Evolutionary conservation across 75 land plant genomes (phyloP).

Genomic region (Pinus albicaulis): DNA sequence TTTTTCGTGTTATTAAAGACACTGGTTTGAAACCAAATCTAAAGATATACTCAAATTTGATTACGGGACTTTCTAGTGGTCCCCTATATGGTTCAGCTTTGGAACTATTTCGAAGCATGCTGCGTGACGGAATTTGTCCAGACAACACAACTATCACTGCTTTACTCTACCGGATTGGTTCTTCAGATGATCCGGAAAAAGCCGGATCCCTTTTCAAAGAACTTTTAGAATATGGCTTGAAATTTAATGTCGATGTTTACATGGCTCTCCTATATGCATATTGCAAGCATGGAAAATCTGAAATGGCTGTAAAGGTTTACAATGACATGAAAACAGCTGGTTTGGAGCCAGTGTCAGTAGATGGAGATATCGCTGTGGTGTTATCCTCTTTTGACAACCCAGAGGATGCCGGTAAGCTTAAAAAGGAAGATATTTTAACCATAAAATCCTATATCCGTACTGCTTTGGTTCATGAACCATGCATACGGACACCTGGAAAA

Average conservation of each 20-base stretch:
- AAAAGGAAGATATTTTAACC: background rate
- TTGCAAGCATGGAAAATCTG: background rate
- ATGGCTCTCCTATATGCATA: background rate
- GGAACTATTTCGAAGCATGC: background rate
- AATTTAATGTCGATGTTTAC: background rate
- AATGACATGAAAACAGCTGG: slow-evolving; percentile 1
- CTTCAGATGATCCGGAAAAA: background rate
- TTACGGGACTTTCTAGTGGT: background rate
- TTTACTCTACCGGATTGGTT: background rate
- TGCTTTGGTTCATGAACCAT: background rate
- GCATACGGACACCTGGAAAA: background rate
- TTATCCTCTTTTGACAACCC: background rate
- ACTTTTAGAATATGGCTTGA: slow-evolving; percentile 2
- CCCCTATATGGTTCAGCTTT: background rate
- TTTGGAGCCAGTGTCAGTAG: background rate
- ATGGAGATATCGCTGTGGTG: background rate
- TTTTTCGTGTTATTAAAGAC: background rate
- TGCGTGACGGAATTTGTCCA: background rate
- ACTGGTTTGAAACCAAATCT: background rate
- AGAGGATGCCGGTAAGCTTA: background rate
- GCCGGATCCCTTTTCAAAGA: background rate
- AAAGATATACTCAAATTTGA: slow-evolving; percentile 2
- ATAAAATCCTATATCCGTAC: background rate
- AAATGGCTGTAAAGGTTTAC: background rate
- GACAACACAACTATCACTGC: background rate